Evolutionary conservation across 139 green algal species (phyloP).

Genomic region (Limnomonas spitsbergensis): DNA sequence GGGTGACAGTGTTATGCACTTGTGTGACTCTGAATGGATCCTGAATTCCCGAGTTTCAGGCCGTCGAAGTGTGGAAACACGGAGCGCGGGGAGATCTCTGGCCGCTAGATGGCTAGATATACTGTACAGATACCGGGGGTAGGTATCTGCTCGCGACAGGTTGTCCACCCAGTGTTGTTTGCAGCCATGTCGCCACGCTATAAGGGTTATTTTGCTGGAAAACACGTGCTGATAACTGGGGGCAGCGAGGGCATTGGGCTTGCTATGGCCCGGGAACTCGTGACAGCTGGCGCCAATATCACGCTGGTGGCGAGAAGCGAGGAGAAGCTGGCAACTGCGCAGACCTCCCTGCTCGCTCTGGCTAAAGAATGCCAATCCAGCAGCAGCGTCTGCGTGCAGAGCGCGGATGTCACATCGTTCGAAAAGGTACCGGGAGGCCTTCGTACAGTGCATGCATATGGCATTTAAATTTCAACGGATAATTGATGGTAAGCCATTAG

Average conservation of each 20-base stretch:
- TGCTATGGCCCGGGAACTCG: slow-evolving; percentile 39
- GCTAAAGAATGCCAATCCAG: neutral
- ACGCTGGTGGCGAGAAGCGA: slow-evolving; percentile 58
- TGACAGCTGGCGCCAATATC: slow-evolving; percentile 32
- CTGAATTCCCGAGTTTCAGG: too few relatives aligned
- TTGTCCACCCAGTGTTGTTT: too few relatives aligned
- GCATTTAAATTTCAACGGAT: too few relatives aligned
- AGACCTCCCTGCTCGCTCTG: neutral
- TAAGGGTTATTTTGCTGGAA: slow-evolving; percentile 41
- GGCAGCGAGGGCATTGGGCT: slow-evolving; percentile 73
- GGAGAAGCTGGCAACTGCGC: slow-evolving; percentile 53
- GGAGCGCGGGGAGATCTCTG: too few relatives aligned
- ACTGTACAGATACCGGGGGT: too few relatives aligned
- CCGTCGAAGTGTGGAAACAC: too few relatives aligned
- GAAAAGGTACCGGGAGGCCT: slow-evolving; percentile 13
- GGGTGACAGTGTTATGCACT: too few relatives aligned
- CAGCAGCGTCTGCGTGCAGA: slow-evolving; percentile 1
- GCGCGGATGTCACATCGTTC: slow-evolving; percentile 27
- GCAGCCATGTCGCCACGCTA: too few relatives aligned
- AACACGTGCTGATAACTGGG: slow-evolving; percentile 82
- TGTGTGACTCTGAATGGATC: too few relatives aligned
- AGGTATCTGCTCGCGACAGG: too few relatives aligned
- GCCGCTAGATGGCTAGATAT: too few relatives aligned
- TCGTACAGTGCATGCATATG: neutral
- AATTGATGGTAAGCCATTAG: too few relatives aligned